Evolutionary conservation across 2,329 filamentous ascomycete species (phyloP), one percentile per base, ranked within the genome.

Genomic region (Penicillium crustosum): DNA sequence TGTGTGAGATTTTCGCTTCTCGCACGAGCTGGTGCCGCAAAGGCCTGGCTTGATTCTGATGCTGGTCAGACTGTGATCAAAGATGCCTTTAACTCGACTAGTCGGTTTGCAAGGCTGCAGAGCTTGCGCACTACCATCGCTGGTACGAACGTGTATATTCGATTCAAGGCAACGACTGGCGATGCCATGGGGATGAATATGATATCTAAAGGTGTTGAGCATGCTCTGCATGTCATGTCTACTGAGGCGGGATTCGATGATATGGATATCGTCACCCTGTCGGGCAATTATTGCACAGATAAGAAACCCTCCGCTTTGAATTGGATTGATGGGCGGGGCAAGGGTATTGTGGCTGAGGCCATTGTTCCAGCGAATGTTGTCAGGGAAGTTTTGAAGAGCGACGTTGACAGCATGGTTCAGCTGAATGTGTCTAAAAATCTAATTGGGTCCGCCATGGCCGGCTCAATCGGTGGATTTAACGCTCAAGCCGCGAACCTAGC

Each of bases 101-200:
- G 35, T 2, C 0, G 35, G n/a, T 38, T 38, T n/a, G 35, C 35
- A 1, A 1, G 17, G 0, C 1, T 38, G 8, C 17, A n/a, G 8
- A 38, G 35, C 8, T 2, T 38, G 35, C 17, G 17, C 1, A 38
- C 35, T 1, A 38, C 35, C 0, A 38, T 38, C 1, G 17, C 35
- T 10, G 35, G 35, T 38, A 38, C 17, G 0, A 9, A 38, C 35
- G 0, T 38, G 8, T 38, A 38, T 38, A n/a, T 38, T 38, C 17
- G 35, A 38, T 38, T 38, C 4, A 38, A 38, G 17, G 1, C 35
- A 0, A 38, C 17, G 0, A 38, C 35, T 2, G 35, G 35, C 8
- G 35, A 38, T 0, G 35, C 35, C 1, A 38, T 38, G 35, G 39
- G 19, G 2, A 41, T 41, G 39, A 41, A 41, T 2, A 41, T 41